Percentiles rank a stretch among this genome's conserved stretches.
Conservation (phyloP, 2,329 filamentous ascomycete species). For the Talaromyces sp. region DNA sequence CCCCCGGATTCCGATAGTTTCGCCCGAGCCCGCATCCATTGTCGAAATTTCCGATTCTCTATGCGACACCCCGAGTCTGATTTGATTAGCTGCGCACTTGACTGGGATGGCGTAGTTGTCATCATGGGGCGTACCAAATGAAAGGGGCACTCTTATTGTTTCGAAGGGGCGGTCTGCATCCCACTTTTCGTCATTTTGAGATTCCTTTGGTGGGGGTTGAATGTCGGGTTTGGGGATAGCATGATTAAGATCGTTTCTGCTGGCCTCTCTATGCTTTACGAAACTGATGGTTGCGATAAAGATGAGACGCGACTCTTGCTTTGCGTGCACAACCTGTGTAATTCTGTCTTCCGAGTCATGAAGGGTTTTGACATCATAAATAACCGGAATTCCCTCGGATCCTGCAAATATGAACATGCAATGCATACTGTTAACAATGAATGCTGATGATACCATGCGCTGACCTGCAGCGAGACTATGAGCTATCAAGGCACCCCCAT, state of each 20-base stretch:
- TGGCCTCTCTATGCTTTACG: background rate
- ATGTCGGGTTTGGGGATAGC: background rate
- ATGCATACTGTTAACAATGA: constrained; percentile 12
- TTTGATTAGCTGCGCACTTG: background rate
- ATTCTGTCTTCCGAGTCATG: constrained; percentile 6
- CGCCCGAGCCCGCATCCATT: constrained; percentile 7
- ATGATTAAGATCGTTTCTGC: background rate
- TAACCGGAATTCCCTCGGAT: background rate
- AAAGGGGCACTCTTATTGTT: background rate
- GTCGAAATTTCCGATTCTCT: constrained; percentile 2
- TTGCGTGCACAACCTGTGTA: constrained; percentile 10
- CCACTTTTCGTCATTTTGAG: background rate
- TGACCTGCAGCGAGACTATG: constrained; percentile 17
- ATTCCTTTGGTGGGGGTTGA: background rate
- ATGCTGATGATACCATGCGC: constrained; percentile 1
- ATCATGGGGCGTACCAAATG: background rate
- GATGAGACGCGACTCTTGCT: constrained; percentile 4
- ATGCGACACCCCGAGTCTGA: background rate
- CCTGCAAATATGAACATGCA: constrained; percentile 16
- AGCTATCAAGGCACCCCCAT: constrained; percentile 17
- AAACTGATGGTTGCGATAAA: constrained; percentile 11
- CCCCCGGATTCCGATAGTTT: background rate
- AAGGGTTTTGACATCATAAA: constrained; percentile 11
- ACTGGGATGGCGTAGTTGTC: background rate
- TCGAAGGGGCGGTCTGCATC: background rate